A percentile compares a stretch with the other conserved stretches of the same genome.
phyloP scores from a whole-genome alignment of 495 filamentous ascomycete genomes.

The Podospora pseudoanserina region DNA sequence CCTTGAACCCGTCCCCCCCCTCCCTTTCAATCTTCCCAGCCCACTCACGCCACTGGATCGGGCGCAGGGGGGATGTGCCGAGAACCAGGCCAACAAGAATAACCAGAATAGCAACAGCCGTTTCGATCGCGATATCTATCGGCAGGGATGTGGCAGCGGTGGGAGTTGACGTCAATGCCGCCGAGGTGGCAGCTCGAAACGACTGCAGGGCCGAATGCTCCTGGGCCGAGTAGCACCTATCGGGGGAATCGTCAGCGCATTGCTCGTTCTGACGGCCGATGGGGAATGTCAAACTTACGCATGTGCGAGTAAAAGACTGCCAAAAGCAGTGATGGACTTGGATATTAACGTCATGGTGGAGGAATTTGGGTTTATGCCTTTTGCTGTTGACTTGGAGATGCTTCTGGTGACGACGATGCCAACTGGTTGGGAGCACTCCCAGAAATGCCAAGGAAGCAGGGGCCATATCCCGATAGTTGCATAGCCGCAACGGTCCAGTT shows the following conservation, averaged over 20 bases:
- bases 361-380: neutral
- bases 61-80: conserved; percentile 64
- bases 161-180: conserved; percentile 42
- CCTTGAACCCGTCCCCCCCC: conserved; percentile 64
- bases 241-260: conserved; percentile 9
- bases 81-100: conserved; percentile 69
- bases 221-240: conserved; percentile 79
- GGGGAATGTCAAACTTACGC: conserved; percentile 52
- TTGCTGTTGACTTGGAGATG: neutral
- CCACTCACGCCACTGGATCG: conserved; percentile 80
- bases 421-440: neutral
- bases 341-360: conserved; percentile 62
- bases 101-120: conserved; percentile 64
- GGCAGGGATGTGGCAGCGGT: conserved; percentile 50
- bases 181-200: conserved; percentile 47
- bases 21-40: conserved; percentile 77
- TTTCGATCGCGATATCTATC: conserved; percentile 74
- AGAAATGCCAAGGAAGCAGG: neutral
- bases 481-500: neutral
- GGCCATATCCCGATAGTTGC: neutral
- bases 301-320: conserved; percentile 65
- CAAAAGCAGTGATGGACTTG: conserved; percentile 59
- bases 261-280: conserved; percentile 6
- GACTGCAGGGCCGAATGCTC: conserved; percentile 72
- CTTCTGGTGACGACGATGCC: conserved; percentile 11